Evolutionary conservation across 352 stramenopile genomes (phyloP).

Genomic region (Pythium oligandrum): DNA sequence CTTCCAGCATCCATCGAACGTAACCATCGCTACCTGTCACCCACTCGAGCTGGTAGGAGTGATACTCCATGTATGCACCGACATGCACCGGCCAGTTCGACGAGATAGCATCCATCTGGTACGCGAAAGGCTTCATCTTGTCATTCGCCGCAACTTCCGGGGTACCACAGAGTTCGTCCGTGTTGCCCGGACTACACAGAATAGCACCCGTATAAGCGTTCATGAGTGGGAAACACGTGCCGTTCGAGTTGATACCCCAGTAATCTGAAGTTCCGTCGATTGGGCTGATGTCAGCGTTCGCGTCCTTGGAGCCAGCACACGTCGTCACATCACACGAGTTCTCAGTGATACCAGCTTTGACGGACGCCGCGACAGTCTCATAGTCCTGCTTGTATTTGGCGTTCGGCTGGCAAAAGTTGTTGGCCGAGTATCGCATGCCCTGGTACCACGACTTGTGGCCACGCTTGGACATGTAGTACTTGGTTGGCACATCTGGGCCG

Average conservation of each 20-base stretch:
- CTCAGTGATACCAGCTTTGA: conserved; percentile 21
- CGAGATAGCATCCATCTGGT: conserved; percentile 62
- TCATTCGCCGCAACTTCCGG: conserved; percentile 19
- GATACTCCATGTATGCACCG: conserved; percentile 36
- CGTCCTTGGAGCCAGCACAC: conserved; percentile 36
- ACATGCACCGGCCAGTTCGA: conserved; percentile 53
- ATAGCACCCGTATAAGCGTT: conserved; percentile 21
- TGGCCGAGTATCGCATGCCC: conserved; percentile 11
- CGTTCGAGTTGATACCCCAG: conserved; percentile 20
- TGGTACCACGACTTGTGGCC: too few species aligned
- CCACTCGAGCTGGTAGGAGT: conserved; percentile 60
- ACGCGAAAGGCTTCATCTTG: conserved; percentile 35
- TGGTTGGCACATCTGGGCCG: too few species aligned
- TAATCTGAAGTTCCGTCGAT: conserved; percentile 21
- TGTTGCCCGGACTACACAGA: conserved; percentile 18
- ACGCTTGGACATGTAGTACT: too few species aligned
- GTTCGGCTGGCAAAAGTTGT: conserved; percentile 25
- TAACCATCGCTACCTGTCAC: conserved; percentile 46
- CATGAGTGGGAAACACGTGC: conserved; percentile 2
- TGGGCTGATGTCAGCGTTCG: conserved; percentile 27
- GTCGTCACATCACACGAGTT: conserved; percentile 31
- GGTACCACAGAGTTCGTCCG: conserved; percentile 22
- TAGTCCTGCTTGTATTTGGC: conserved; percentile 22
- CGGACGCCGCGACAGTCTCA: conserved; percentile 34
- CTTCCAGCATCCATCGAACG: conserved; percentile 54